Evolutionary conservation across 163 green algal species (phyloP), one percentile per base, ranked within the genome.

Genomic region (Chlamydomonas reinhardtii): DNA sequence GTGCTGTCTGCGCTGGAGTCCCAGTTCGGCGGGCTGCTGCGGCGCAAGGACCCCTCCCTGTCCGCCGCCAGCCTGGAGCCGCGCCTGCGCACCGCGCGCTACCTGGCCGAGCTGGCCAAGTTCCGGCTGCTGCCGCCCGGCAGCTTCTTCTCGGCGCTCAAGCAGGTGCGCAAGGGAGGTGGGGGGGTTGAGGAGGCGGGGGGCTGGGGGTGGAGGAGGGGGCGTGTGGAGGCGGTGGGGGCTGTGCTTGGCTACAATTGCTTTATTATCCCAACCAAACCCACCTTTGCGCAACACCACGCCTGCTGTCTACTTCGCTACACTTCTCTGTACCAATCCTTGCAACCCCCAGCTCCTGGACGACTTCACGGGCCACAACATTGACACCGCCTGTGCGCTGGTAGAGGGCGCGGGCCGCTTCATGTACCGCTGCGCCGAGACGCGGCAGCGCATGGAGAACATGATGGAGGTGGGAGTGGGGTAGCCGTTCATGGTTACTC

Each of bases 51-150:
- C 76, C 83, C 85, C 81, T 81, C 79, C 35, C 64, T 76, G 27
- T 94, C 89, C 1, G 82, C 81, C 52, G 91, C 89, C 73, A 95
- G 88, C 43, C 84, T 97, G 76, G 96, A 98, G 88, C 88, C 90
- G 16, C 93, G 97, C 37, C 83, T 98, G 20, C 86, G 94, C 31
- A 82, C 74, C 89, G 87, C 91, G 62, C 89, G 95, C 65, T 98
- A 97, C 86, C 90, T 99, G 6, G 95, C 92, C 20, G 97, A 99
- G 93, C 90, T 99, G 61, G 84, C 88, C 85, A 99, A 99, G 89
- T 99, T 99, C 83, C 73, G 88, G 34, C 68, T 98, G 29, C 91
- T 95, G n/a, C 91, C 92, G 1, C 87, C 91, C 4, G 91, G 92
- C n/a, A 76, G 91, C 48, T 89, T 87, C 78, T 93, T 92, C 61